Evolutionary conservation across 2,329 filamentous ascomycete species (phyloP).

Genomic region (Monosporascus cannonballus): DNA sequence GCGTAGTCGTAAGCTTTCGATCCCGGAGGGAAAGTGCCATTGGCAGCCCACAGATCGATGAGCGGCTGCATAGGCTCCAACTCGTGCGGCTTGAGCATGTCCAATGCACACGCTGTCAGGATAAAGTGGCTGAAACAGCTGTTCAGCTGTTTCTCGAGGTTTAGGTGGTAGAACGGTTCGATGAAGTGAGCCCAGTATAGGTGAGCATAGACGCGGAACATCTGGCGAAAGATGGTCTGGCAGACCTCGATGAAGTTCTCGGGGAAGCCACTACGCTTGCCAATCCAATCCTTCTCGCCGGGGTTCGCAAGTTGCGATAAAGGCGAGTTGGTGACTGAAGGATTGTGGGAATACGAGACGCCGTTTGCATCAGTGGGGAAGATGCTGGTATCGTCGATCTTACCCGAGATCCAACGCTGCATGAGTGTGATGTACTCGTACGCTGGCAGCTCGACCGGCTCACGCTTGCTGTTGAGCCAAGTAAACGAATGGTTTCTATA

Average conservation of each 20-base stretch:
- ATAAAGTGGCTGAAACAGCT: slow-evolving; percentile 85
- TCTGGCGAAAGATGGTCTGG: slow-evolving; percentile 92
- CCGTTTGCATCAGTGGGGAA: slow-evolving; percentile 81
- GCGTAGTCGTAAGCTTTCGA: slow-evolving; percentile 62
- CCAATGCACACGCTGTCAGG: slow-evolving; percentile 71
- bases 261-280: slow-evolving; percentile 89
- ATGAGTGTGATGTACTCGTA: slow-evolving; percentile 93
- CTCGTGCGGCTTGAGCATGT: slow-evolving; percentile 82
- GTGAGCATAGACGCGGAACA: slow-evolving; percentile 97
- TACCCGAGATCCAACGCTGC: slow-evolving; percentile 94
- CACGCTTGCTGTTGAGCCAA: slow-evolving; percentile 83
- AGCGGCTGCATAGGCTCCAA: slow-evolving; percentile 93
- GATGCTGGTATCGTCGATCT: slow-evolving; percentile 82
- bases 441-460: slow-evolving; percentile 87
- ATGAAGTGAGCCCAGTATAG: slow-evolving; percentile 95
- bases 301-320: slow-evolving; percentile 57
- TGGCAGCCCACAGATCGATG: slow-evolving; percentile 85
- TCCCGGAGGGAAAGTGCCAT: slow-evolving; percentile 78
- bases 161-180: slow-evolving; percentile 78
- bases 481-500: slow-evolving; percentile 85
- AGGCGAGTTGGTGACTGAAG: slow-evolving; percentile 51
- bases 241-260: slow-evolving; percentile 84
- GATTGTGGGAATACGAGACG: slow-evolving; percentile 59
- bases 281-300: slow-evolving; percentile 70
- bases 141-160: slow-evolving; percentile 75